Evolutionary conservation across 768 basidiomycete genomes (phyloP), one percentile per base, ranked within the genome.

Genomic region (Ramaria sp.): DNA sequence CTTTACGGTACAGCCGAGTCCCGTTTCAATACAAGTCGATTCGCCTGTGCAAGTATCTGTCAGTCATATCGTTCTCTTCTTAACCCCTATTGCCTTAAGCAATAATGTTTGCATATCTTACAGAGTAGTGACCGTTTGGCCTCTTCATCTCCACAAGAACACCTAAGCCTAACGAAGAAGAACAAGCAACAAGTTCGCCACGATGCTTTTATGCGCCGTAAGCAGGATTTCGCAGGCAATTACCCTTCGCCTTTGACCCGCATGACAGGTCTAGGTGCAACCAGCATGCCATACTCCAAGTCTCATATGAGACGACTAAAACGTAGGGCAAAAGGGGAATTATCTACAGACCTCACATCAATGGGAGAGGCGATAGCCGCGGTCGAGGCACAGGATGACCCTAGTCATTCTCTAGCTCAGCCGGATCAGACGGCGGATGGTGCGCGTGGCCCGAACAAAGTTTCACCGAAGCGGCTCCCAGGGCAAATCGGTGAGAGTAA

Each of bases 401-500:
- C 50, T 34, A 34, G 48, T 27, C 46, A 34, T 11, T 50, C 52
- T 27, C 27, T 13, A 37, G 13, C 13, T 37, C 34, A 37, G 37
- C 17, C 57, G 10, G 43, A 47, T 33, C 17, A 22, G 3, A 57
- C 13, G 13, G 34, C 10, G 33, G 3, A 27, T 17, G 19, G 17
- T 43, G 3, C 20, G 3, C 46, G 20, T 27, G 34, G 31, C 22
- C 33, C 31, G n/a, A 42, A 20, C 13, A 15, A 7, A 60, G 19
- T 42, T 62, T 55, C 22, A 27, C 31, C 63, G 65, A 67, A 54
- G 59, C 66, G n/a, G 0, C 75, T 73, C 61, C 64, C 70, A 22
- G 78, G 79, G 6, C 78, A 77, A 60, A 88, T 91, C 61, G 87
- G 87, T 5, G 77, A 83, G 68, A 80, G 88, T 2, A 83, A 78